Base-by-base conservation (phyloP, 2,329 filamentous ascomycete genomes). In the Didymella lethalis region DNA sequence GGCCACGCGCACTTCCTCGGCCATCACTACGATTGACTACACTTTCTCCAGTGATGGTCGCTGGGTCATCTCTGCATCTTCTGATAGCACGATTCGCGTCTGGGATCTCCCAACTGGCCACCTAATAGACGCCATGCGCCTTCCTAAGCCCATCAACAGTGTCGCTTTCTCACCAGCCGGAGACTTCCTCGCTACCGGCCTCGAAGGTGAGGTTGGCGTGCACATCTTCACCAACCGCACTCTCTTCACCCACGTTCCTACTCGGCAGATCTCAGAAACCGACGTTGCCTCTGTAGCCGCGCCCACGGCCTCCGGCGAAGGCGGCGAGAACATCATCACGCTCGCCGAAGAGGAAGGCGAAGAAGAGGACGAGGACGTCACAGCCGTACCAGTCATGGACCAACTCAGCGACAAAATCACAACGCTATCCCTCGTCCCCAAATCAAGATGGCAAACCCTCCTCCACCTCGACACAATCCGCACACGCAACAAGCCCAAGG, bases 101-200 rank as follows among this genome's bases (percentile, higher is more conserved):
- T 99, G 95, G 93, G 96, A 99, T 79, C 82, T 99, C 28, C 92
- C 95, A 0, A 99, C 96, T 0, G 94, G 93, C 26, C 94, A 99
- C 78, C 83, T 99, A 14, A 95, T 99, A 62, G 95, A 99, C 74
- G 92, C 91, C 2, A 93, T 99, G 78, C 88, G 88, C 57, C 85
- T 96, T 5, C 87, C 88, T 54, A 90, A 85, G 53, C 88, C 89
- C 11, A 97, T 93, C 75, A 95, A 88, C 16, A 89, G 92, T 2
- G 82, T 99, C 12, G 88, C 93, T 7, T 96, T 98, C 82, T 97
- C 95, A 0, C 84, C 84, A 1, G 96, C 92, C 0, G 95, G 94
- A 14, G 95, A 99, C 72, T 98, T 93, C 69, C 85, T 99, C n/a
- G 95, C 95, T 3, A 95, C 93, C 3, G 90, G 93, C 0, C 88